A percentile compares a stretch with the other conserved stretches of the same genome.
These are phyloP conservation scores for Hypoxylon sp. DNA, from an alignment of 2,329 filamentous ascomycete genomes.

Conservation along the genomic window DNA sequence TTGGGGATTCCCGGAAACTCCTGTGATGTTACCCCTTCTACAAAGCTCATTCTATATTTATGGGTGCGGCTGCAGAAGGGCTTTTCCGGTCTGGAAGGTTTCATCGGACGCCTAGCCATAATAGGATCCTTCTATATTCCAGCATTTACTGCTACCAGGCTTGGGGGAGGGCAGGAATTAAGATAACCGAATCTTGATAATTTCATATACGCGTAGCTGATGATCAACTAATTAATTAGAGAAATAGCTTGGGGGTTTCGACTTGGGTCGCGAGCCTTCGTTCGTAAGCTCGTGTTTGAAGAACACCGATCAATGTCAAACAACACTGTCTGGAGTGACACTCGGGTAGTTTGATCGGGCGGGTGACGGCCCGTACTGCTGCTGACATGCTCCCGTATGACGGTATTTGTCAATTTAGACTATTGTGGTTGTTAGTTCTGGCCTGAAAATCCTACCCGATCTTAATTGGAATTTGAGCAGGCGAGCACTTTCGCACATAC, in stretches of 20 bases:
- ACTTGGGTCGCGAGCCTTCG: background rate
- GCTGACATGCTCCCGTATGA: constrained; percentile 24
- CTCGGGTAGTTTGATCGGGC: constrained; percentile 18
- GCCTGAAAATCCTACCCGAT: constrained; percentile 28
- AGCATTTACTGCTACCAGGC: constrained; percentile 26
- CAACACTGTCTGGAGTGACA: constrained; percentile 13
- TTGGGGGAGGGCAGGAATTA: constrained; percentile 10
- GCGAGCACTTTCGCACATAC: constrained; percentile 21
- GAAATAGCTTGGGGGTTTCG: background rate
- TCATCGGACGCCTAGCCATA: constrained; percentile 30
- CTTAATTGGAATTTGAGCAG: constrained; percentile 20
- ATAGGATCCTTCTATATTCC: constrained; percentile 33
- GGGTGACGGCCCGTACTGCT: constrained; percentile 27
- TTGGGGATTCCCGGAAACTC: constrained; percentile 26
- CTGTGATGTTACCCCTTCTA: constrained; percentile 31
- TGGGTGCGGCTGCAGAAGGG: constrained; percentile 34
- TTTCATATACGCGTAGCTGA: constrained; percentile 18
- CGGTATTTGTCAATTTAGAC: constrained; percentile 6
- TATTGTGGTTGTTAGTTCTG: constrained; percentile 8
- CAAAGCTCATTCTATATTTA: constrained; percentile 28
- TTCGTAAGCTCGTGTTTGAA: constrained; percentile 20
- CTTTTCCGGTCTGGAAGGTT: constrained; percentile 36
- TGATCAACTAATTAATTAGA: constrained; percentile 23
- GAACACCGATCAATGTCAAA: constrained; percentile 25
- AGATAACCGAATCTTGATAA: constrained; percentile 42